A percentile compares a stretch with the other conserved stretches of the same genome.
These are phyloP conservation scores for Ajuga chamaepitys DNA, from an alignment of 257 asterid species.

Conservation along the genomic window DNA sequence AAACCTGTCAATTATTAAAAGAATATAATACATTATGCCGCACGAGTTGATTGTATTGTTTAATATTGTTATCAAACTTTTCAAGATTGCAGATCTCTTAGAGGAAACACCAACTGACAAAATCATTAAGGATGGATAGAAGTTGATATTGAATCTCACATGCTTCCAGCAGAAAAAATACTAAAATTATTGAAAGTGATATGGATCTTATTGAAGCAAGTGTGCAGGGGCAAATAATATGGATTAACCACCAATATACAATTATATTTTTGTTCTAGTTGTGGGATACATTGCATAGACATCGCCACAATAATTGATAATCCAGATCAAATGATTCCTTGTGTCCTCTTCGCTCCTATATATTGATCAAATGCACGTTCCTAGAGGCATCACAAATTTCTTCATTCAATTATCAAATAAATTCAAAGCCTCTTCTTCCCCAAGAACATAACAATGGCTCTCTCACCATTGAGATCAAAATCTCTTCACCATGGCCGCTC, in stretches of 20 bases:
- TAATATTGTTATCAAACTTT: not conserved
- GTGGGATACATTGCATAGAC: not conserved
- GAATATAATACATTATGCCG: too few species aligned
- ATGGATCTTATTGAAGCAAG: too few species aligned
- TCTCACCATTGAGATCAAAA: conserved; percentile 35
- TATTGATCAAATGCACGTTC: too few species aligned
- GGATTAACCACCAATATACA: not conserved
- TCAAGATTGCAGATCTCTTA: too few species aligned
- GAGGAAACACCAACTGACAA: too few species aligned
- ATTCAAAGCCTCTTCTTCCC: not conserved
- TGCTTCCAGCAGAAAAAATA: not conserved
- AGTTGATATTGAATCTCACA: not conserved
- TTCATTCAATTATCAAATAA: too few species aligned
- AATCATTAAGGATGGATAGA: not conserved
- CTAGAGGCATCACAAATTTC: not conserved
- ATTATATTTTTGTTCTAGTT: too few species aligned
- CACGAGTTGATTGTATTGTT: conserved; percentile 2
- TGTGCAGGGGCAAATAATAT: conserved; percentile 7
- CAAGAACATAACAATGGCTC: conserved; percentile 15
- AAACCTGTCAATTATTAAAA: too few species aligned
- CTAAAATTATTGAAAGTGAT: too few species aligned
- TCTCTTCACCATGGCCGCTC: conserved; percentile 34
- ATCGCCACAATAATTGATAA: not conserved
- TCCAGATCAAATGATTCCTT: conserved; percentile 14
- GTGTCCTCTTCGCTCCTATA: conserved; percentile 2